Conservation (phyloP, 805 yeast species). For the Candida khao-thaluensis region DNA sequence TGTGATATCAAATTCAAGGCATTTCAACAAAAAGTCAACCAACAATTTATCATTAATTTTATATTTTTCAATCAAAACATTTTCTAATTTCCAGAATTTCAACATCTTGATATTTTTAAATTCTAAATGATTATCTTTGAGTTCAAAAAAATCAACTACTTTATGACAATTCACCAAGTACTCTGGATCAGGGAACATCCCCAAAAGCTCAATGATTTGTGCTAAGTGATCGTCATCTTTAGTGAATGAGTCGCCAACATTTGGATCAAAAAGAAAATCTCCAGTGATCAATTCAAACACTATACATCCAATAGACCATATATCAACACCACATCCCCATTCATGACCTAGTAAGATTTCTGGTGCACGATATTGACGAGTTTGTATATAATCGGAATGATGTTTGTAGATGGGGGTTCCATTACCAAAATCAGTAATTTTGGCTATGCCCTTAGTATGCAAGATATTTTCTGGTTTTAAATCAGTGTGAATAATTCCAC, state of each 20-base stretch:
- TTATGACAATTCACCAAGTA: conserved; percentile 41
- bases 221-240: conserved; percentile 96
- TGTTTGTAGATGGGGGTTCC: conserved; percentile 82
- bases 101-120: conserved; percentile 47
- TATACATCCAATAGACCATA: conserved; percentile 92
- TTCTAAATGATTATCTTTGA: conserved; percentile 23
- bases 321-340: conserved; percentile 95
- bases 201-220: conserved; percentile 66
- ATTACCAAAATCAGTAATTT: conserved; percentile 92
- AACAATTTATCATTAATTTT: conserved; percentile 41
- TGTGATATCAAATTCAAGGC: conserved; percentile 49
- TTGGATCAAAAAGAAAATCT: conserved; percentile 90
- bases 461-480: conserved; percentile 34
- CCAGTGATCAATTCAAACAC: conserved; percentile 89
- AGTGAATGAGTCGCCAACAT: conserved; percentile 65
- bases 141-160: conserved; percentile 39
- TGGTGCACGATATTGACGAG: conserved; percentile 90
- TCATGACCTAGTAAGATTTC: conserved; percentile 53
- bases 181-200: conserved; percentile 39
- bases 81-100: conserved; percentile 51
- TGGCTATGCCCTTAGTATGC: conserved; percentile 28
- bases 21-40: conserved; percentile 47
- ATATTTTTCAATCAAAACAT: conserved; percentile 50
- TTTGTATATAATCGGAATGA: conserved; percentile 86
- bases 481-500: conserved; percentile 38